A percentile compares a stretch with the other conserved stretches of the same genome.
Conservation (phyloP, 148 eudicot species). For the Nyssa sinensis region DNA sequence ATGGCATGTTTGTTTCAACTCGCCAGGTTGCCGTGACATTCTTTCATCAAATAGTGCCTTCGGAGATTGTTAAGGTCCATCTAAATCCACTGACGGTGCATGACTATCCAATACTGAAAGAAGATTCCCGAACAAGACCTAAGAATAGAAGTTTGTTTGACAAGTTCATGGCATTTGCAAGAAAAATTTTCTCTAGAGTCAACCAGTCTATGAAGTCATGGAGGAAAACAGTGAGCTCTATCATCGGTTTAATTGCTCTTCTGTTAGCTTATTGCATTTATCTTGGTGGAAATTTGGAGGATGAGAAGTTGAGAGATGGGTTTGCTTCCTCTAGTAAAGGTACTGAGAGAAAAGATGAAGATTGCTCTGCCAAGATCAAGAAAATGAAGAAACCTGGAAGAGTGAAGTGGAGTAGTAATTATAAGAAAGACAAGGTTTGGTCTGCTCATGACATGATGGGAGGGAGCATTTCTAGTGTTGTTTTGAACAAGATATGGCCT, state of each 20-base stretch:
- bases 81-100: conserved; percentile 25
- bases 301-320: background rate
- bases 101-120: conserved; percentile 10
- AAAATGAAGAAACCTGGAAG: conserved; percentile 12
- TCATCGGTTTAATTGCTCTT: conserved; percentile 20
- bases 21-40: conserved; percentile 60
- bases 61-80: conserved; percentile 64
- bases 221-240: conserved; percentile 10
- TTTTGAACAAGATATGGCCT: conserved; percentile 51
- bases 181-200: background rate
- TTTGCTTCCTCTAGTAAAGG: background rate
- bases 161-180: conserved; percentile 15
- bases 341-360: conserved; percentile 3
- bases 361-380: background rate
- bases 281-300: conserved; percentile 15
- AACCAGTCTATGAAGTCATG: conserved; percentile 11
- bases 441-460: conserved; percentile 12
- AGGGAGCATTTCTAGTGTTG: conserved; percentile 29
- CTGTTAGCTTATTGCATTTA: conserved; percentile 16
- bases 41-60: conserved; percentile 67
- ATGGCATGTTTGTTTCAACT: conserved; percentile 56
- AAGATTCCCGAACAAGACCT: conserved; percentile 7
- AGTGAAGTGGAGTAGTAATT: background rate
- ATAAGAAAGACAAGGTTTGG: background rate
- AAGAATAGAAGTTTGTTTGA: conserved; percentile 16